Conservation (phyloP, 768 basidiomycete species). For the Boletus barrowsii region DNA sequence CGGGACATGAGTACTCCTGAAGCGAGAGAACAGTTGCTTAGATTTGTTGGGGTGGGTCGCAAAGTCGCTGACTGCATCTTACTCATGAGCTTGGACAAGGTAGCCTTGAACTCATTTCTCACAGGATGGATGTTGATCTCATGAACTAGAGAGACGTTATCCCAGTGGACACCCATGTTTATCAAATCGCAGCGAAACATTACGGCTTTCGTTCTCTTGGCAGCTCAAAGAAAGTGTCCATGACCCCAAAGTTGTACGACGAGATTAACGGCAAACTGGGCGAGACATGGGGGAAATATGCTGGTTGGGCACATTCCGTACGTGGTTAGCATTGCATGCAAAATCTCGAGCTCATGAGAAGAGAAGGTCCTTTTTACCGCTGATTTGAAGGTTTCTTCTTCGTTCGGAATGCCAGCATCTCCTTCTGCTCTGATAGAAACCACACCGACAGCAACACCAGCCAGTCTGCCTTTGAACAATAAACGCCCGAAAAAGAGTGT, state of each 20-base stretch:
- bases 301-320: conserved; percentile 90
- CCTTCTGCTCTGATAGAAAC: conserved; percentile 8
- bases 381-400: conserved; percentile 65
- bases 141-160: conserved; percentile 70
- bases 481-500: conserved; percentile 27
- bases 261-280: conserved; percentile 61
- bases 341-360: neutral
- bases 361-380: conserved; percentile 70
- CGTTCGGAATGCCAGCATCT: conserved; percentile 46
- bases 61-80: conserved; percentile 97
- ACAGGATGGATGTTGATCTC: conserved; percentile 3
- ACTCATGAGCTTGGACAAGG: conserved; percentile 91
- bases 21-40: conserved; percentile 74
- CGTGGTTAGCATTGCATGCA: conserved; percentile 16
- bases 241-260: conserved; percentile 78
- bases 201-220: conserved; percentile 59
- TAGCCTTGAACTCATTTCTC: conserved; percentile 28
- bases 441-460: conserved; percentile 29
- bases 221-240: conserved; percentile 45
- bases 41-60: conserved; percentile 86
- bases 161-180: conserved; percentile 94
- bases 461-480: conserved; percentile 33
- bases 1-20: conserved; percentile 47
- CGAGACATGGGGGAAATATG: conserved; percentile 75
- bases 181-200: conserved; percentile 81